Percentiles rank a stretch among this genome's conserved stretches.
These are phyloP conservation scores for Aspergillus oerlinghausenensis DNA, from an alignment of 2,329 filamentous ascomycete species.

Conservation along the genomic window DNA sequence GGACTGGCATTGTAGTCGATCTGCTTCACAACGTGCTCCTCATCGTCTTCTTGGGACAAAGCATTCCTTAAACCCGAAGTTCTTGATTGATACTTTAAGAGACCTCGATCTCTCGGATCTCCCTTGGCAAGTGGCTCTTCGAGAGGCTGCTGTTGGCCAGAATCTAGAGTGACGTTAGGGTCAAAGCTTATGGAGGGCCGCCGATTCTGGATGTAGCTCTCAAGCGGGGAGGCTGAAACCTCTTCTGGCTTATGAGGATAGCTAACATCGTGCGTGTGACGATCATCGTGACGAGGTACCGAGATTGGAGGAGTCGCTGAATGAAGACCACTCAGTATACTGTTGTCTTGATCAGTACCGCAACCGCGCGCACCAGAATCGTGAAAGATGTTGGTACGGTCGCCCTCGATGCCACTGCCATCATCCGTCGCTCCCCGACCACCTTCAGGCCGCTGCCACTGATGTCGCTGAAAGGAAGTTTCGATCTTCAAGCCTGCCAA, in stretches of 20 bases:
- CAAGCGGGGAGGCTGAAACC: slow-evolving; percentile 34
- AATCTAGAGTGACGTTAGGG: slow-evolving; percentile 38
- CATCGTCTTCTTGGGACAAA: slow-evolving; percentile 31
- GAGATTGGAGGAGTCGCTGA: slow-evolving; percentile 42
- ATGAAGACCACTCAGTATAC: slow-evolving; percentile 36
- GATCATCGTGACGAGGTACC: slow-evolving; percentile 40
- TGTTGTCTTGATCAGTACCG: slow-evolving; percentile 38
- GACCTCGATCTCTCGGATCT: slow-evolving; percentile 20
- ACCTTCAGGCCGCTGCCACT: slow-evolving; percentile 23
- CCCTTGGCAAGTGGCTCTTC: slow-evolving; percentile 36
- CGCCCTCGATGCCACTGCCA: slow-evolving; percentile 35
- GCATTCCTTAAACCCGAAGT: slow-evolving; percentile 34
- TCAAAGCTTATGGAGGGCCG: slow-evolving; percentile 42
- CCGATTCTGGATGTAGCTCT: slow-evolving; percentile 38
- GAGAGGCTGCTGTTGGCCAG: slow-evolving; percentile 33
- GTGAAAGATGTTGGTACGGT: slow-evolving; percentile 32
- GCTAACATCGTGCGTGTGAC: slow-evolving; percentile 5
- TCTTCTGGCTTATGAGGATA: slow-evolving; percentile 24
- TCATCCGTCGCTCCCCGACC: slow-evolving; percentile 20
- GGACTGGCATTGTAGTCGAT: slow-evolving; percentile 18
- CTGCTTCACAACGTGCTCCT: slow-evolving; percentile 12
- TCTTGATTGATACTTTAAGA: slow-evolving; percentile 26
- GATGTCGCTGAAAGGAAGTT: slow-evolving; percentile 30
- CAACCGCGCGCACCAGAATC: slow-evolving; percentile 29
- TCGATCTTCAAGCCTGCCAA: slow-evolving; percentile 37